phyloP scores from a whole-genome alignment of 768 basidiomycete species.

The Leccinellum rugosiceps region DNA sequence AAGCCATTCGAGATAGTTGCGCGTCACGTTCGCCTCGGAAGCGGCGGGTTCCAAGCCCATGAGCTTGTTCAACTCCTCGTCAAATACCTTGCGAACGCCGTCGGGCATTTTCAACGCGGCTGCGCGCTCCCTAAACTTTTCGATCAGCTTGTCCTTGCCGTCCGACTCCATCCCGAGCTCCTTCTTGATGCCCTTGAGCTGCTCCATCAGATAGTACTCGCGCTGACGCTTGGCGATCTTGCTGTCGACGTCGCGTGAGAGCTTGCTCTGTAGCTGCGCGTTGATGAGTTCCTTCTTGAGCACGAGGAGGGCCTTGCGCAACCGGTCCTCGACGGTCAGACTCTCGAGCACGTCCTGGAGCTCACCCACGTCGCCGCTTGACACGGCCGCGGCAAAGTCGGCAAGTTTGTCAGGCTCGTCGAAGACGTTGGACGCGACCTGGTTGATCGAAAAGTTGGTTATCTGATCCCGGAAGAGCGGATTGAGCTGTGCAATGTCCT shows the following conservation, averaged over 20 bases:
- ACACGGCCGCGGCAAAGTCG: slow-evolving; percentile 95
- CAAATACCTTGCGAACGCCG: slow-evolving; percentile 87
- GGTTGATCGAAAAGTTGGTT: slow-evolving; percentile 92
- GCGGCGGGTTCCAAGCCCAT: slow-evolving; percentile 87
- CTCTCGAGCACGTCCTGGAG: slow-evolving; percentile 92
- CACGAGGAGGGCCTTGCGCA: slow-evolving; percentile 86
- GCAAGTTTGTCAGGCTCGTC: slow-evolving; percentile 97
- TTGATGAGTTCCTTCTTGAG: slow-evolving; percentile 98
- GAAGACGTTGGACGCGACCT: slow-evolving; percentile 89
- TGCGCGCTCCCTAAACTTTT: slow-evolving; percentile 88
- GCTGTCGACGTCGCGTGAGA: slow-evolving; percentile 87
- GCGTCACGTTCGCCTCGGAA: slow-evolving; percentile 88
- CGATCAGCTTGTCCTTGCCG: slow-evolving; percentile 91
- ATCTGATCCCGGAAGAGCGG: slow-evolving; percentile 98
- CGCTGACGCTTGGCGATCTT: slow-evolving; percentile 94
- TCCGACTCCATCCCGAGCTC: slow-evolving; percentile 94
- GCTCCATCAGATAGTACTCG: slow-evolving; percentile 96
- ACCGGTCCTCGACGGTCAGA: slow-evolving; percentile 78
- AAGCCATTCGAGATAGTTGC: slow-evolving; percentile 93
- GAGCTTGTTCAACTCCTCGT: slow-evolving; percentile 91
- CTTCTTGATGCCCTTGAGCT: slow-evolving; percentile 94
- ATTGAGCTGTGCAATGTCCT: slow-evolving; percentile 96
- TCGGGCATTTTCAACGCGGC: slow-evolving; percentile 85
- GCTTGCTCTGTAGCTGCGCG: slow-evolving; percentile 90
- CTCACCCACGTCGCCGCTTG: slow-evolving; percentile 87